These are phyloP conservation scores for Cyclanthera cordifolia DNA, from an alignment of 306 rosid genomes.

Conservation along the genomic window DNA sequence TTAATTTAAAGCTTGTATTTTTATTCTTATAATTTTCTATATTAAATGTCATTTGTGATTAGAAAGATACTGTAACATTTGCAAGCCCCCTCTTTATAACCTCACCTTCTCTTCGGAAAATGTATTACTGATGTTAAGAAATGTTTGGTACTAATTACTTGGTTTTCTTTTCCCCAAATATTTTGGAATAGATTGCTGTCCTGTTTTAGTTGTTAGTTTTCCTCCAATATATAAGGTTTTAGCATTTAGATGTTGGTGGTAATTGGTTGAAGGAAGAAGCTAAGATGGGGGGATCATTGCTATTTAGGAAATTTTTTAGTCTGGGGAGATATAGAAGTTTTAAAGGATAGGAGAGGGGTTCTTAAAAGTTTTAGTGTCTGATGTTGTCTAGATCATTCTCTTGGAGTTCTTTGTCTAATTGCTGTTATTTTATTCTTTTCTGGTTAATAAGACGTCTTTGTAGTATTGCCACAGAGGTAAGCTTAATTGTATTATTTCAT, in stretches of 20 bases:
- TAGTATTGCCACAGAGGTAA: not conserved
- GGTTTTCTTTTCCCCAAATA: not conserved
- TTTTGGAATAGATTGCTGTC: not conserved
- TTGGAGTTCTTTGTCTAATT: slow-evolving; percentile 1
- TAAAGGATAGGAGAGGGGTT: not conserved
- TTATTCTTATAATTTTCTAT: not conserved
- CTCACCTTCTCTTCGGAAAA: not conserved
- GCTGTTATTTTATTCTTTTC: not conserved
- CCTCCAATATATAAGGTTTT: not conserved
- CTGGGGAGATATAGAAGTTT: not conserved
- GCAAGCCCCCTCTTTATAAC: not conserved
- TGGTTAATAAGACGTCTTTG: not conserved
- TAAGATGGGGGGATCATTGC: not conserved
- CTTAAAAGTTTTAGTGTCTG: not conserved
- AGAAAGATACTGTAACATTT: not conserved
- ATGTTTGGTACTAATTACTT: not conserved
- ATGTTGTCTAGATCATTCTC: not conserved
- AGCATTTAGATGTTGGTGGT: not conserved
- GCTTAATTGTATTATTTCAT: not conserved
- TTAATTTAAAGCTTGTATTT: not conserved
- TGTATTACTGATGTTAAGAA: not conserved
- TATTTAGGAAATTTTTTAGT: not conserved
- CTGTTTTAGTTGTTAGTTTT: not conserved
- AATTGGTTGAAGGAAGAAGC: not conserved
- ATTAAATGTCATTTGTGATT: not conserved